Base-by-base conservation (phyloP, 371 early-diverging fungal species). In the Mucor mucedo region DNA sequence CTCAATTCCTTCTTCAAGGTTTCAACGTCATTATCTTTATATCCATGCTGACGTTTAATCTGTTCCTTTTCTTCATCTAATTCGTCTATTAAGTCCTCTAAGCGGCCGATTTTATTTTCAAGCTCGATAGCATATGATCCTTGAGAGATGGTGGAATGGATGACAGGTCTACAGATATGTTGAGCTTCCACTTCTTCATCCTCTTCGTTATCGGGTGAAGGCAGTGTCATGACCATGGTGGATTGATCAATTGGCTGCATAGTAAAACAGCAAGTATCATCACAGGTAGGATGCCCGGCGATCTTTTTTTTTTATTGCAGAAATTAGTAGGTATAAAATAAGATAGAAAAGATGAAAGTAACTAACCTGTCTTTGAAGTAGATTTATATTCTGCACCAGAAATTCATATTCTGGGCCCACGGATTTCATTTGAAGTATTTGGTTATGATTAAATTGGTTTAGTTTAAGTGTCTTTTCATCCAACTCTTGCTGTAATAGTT, bases 321-420 rank as follows among this genome's bases (percentile, higher is more conserved):
- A 29, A n/a, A 1, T 35, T 14, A 38, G 9, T 11, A 38, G 35
- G 7, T 32, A 42, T 42, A 32, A 42, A 55, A 32, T 44, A 4
- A 56, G 35, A 41, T 13, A 42, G 5, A 59, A n/a, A 60, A 57
- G 11, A 41, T 21, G 21, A 21, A 21, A 21, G 21, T 21, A 21
- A 69, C 45, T 69, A 67, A 76, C 80, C 76, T 82, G 80, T 63
- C 80, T 75, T 35, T 82, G 78, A 16, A 82, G 72, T 44, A 82
- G 32, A 52, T 82, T 82, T n/a, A 82, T 71, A 73, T 79, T 79
- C 60, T 82, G 83, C n/a, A 82, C 83, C 4, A 82, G 55, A 62
- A 73, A 82, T 48, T 82, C 83, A 60, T 82, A 82, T 55, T 82
- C 83, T 47, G 83, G 83, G 7, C 83, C 83, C 11, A 79, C 80